Evolutionary conservation across 805 yeast species (phyloP).

Genomic region (Wickerhamiella sergipiensis): DNA sequence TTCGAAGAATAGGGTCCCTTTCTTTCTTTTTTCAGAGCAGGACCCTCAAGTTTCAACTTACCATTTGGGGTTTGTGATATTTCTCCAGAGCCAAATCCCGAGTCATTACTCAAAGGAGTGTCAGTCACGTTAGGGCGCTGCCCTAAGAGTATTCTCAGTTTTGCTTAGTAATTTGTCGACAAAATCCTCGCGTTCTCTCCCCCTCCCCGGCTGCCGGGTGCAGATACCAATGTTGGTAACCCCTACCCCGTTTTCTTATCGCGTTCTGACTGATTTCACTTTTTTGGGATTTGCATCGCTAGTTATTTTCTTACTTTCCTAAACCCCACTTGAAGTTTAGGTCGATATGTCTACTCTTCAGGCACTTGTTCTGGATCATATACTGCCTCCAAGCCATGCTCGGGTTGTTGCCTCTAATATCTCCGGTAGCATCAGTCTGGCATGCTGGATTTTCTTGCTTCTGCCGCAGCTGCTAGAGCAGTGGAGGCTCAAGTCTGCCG

Average conservation of each 20-base stretch:
- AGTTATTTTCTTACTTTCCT: not conserved
- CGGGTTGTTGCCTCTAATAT: slow-evolving; percentile 43
- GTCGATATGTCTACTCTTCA: not conserved
- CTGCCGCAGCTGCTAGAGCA: slow-evolving; percentile 71
- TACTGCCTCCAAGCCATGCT: slow-evolving; percentile 14
- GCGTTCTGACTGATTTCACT: not conserved
- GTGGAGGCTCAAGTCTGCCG: slow-evolving; percentile 59
- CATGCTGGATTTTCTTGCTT: slow-evolving; percentile 67
- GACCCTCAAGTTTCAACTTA: slow-evolving; percentile 6
- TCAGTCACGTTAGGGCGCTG: not conserved
- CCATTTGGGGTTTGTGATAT: slow-evolving; percentile 10
- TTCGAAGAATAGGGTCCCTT: not conserved
- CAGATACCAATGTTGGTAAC: not conserved
- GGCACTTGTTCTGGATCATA: not conserved
- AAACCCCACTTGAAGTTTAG: not conserved
- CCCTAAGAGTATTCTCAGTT: not conserved
- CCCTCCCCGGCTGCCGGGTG: not conserved
- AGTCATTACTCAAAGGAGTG: too few species aligned
- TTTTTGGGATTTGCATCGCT: not conserved
- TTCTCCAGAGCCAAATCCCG: not conserved
- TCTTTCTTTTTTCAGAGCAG: not conserved
- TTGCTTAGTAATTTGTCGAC: too few species aligned
- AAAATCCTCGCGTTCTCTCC: too few species aligned
- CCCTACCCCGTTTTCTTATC: not conserved
- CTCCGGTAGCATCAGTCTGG: slow-evolving; percentile 56